Base-by-base conservation (phyloP, 129 eudicot species). In the Rutidosis leptorrhynchoides region DNA sequence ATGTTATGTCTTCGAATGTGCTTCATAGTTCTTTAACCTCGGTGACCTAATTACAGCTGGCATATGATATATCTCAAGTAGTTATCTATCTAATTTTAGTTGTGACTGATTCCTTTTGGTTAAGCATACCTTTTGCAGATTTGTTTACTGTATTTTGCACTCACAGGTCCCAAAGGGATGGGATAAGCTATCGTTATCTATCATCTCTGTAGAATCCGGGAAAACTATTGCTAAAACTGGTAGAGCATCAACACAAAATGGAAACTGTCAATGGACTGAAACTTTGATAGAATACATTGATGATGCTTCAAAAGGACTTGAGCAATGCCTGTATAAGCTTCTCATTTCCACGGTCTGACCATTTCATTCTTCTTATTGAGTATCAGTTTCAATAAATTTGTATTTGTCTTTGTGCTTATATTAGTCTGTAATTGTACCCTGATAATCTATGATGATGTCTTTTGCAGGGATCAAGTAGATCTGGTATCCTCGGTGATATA, bases 161-260 rank as follows among this genome's bases (percentile, higher is more conserved):
- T 73, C 78, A 15, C 81, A 87, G 95, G 95, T 84, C 42, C 95
- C 95, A 24, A 87, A 78, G 79, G 95, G 95, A 67, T 87, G 95
- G 95, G 90, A 87, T 73, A 84, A 78, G 79, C 88, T 87, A 62
- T 82, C 68, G 22, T 55, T 87, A 40, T 82, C 85, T 65, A 72
- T 87, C 46, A 57, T 77, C 72, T 87, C 95, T 45, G 75, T 74
- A 35, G 87, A 84, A 74, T 79, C 87, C 58, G 95, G 88, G 57
- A 84, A 87, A 76, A 75, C 84, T 14, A 71, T 82, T 2, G 65
- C 71, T 61, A 87, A 87, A 76, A 63, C 86, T 51, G 90, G 82
- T 46, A 84, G 79, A 74, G 78, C 82, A 43, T 69, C 65, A 6
- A 85, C 76, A 35, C 82, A 77, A 59, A 84, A 80, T 64, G 95